Base-by-base conservation (phyloP, 352 stramenopile genomes). In the Lagenidium giganteum region DNA sequence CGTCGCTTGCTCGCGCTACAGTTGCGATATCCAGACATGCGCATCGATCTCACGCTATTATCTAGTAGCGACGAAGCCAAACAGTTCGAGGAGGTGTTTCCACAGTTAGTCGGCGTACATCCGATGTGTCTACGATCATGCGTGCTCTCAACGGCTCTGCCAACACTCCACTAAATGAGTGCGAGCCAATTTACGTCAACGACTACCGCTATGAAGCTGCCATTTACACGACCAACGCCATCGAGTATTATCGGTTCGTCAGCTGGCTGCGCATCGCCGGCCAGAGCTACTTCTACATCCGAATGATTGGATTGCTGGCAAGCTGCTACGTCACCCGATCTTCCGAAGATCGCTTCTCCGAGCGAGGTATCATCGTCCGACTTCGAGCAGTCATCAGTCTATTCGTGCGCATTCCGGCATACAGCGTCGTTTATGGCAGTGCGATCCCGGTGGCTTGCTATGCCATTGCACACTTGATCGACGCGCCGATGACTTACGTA, bases 361-460 rank as follows among this genome's bases (percentile, higher is more conserved):
- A n/a, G n/a, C n/a, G n/a, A n/a, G n/a, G n/a, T n/a, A n/a, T n/a
- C n/a, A n/a, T n/a, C n/a, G n/a, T n/a, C n/a, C n/a, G n/a, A n/a
- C n/a, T n/a, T n/a, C n/a, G n/a, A n/a, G n/a, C n/a, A n/a, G n/a
- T n/a, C n/a, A n/a, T n/a, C n/a, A n/a, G n/a, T n/a, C 16, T 54
- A 24, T 14, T 59, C 27, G 8, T 21, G 5, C 29, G 39, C 23
- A 46, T 21, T n/a, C 51, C 51, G 23, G 54, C 41, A 13, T 44
- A 57, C 13, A 39, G 34, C 4, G 42, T 57, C 3, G 36, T 52
- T 23, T 57, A 55, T 16, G 51, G 44, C 31, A 51, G 35, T 2
- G 42, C 44, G 22, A 44, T 60, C 23, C 44, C 51, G 1, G 43
- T 60, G 8, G 20, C 50, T 7, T 60, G 43, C 44, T 60, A 55